Evolutionary conservation across 768 basidiomycete species (phyloP).

Genomic region (Russula earlei): DNA sequence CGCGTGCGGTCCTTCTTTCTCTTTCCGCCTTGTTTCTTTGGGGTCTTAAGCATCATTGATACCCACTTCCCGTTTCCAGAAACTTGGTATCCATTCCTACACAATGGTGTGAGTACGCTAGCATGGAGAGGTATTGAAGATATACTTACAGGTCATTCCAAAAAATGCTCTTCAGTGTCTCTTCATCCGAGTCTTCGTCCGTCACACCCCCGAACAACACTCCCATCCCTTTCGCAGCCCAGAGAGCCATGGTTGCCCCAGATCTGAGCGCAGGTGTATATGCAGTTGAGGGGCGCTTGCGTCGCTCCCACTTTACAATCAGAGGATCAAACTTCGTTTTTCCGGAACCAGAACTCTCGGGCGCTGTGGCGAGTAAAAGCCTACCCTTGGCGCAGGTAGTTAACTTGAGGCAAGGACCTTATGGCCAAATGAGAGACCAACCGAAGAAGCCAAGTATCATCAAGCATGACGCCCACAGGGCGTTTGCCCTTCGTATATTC

Average conservation of each 20-base stretch:
- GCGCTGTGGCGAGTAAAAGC: neutral
- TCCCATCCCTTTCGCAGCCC: constrained; percentile 58
- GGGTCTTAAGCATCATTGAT: constrained; percentile 56
- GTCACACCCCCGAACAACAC: constrained; percentile 83
- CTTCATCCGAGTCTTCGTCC: constrained; percentile 80
- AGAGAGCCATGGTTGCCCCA: constrained; percentile 82
- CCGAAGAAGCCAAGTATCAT: constrained; percentile 86
- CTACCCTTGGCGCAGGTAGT: neutral
- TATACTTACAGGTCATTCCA: constrained; percentile 71
- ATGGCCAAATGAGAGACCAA: constrained; percentile 26
- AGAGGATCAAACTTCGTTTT: constrained; percentile 38
- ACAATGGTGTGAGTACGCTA: neutral
- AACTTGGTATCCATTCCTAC: constrained; percentile 71
- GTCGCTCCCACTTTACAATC: constrained; percentile 74
- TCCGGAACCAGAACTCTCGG: constrained; percentile 24
- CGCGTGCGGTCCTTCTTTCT: constrained; percentile 26
- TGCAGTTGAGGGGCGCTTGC: constrained; percentile 60
- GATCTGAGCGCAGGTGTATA: constrained; percentile 64
- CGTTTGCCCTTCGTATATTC: constrained; percentile 82
- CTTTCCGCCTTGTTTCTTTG: constrained; percentile 43
- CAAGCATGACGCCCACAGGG: constrained; percentile 76
- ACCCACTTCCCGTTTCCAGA: constrained; percentile 71
- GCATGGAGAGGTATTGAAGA: neutral
- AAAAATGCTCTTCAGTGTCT: constrained; percentile 75
- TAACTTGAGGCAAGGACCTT: neutral